A percentile compares a stretch with the other conserved stretches of the same genome.
Evolutionary conservation across 257 asterid genomes (phyloP).

Genomic region (Solanum dulcamara): DNA sequence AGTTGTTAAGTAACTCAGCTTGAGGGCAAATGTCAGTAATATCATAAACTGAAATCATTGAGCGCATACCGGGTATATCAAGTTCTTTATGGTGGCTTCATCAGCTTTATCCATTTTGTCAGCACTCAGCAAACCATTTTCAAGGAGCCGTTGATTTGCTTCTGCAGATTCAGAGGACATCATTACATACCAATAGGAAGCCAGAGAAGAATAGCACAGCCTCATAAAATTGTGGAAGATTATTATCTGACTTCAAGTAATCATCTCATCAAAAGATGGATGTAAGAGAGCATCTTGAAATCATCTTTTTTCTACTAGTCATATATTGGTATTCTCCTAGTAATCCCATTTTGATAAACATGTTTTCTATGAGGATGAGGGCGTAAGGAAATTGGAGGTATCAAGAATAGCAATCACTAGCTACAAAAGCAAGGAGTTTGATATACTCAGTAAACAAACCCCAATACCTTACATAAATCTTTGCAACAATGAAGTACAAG

Average conservation of each 20-base stretch:
- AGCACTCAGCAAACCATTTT: conserved; percentile 64
- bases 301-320: not conserved
- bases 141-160: conserved; percentile 75
- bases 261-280: not conserved
- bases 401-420: not conserved
- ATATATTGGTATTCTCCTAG: not conserved
- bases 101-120: conserved; percentile 61
- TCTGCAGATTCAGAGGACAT: conserved; percentile 32
- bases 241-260: not conserved
- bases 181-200: not conserved
- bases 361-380: not conserved
- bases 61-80: conserved; percentile 69
- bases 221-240: not conserved
- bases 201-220: not conserved
- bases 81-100: conserved; percentile 55
- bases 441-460: not conserved
- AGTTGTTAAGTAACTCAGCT: not conserved
- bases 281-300: not conserved
- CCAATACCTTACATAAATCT: not conserved
- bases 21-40: not conserved
- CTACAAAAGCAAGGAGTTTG: not conserved
- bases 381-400: not conserved
- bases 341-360: not conserved
- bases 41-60: not conserved
- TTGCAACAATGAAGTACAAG: not conserved